These are phyloP conservation scores for Syncephalastrum racemosum DNA, from an alignment of 371 early-diverging fungal genomes.

Conservation along the genomic window DNA sequence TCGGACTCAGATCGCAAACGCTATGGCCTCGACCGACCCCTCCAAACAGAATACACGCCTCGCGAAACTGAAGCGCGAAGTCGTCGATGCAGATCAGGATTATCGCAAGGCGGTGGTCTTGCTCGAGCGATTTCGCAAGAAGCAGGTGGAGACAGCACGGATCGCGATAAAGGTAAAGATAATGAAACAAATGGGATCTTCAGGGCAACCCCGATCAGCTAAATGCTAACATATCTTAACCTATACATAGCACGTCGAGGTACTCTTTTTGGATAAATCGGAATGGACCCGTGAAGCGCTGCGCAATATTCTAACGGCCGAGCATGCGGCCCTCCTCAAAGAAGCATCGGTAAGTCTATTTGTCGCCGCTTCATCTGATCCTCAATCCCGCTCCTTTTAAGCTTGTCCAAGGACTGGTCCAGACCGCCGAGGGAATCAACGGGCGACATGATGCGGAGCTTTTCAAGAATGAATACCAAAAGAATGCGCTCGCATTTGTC, in stretches of 20 bases:
- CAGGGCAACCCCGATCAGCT: no score
- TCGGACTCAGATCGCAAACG: slow-evolving; percentile 38
- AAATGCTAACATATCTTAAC: slow-evolving; percentile 1
- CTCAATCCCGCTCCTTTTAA: no score
- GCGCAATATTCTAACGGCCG: slow-evolving; percentile 10
- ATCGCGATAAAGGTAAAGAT: slow-evolving; percentile 14
- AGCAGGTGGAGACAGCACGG: slow-evolving; percentile 12
- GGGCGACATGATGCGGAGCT: slow-evolving; percentile 37
- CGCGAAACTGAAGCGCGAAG: slow-evolving; percentile 55
- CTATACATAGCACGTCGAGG: slow-evolving; percentile 13
- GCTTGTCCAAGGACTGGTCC: slow-evolving; percentile 12
- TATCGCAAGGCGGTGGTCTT: slow-evolving; percentile 11
- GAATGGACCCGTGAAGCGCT: slow-evolving; percentile 14
- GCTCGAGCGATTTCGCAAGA: slow-evolving; percentile 4
- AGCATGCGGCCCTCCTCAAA: slow-evolving; percentile 10
- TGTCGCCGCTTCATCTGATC: slow-evolving; percentile 11
- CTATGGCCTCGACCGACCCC: slow-evolving; percentile 20
- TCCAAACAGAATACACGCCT: slow-evolving; percentile 32
- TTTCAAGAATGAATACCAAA: slow-evolving; percentile 2
- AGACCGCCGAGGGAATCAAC: slow-evolving; percentile 40
- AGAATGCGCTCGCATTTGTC: neutral
- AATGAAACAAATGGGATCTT: no score
- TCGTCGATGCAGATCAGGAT: slow-evolving; percentile 55
- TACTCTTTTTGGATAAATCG: slow-evolving; percentile 15
- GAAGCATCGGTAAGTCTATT: slow-evolving; percentile 13